Conservation (phyloP, 768 basidiomycete genomes). For the Tylopilus felleus region DNA sequence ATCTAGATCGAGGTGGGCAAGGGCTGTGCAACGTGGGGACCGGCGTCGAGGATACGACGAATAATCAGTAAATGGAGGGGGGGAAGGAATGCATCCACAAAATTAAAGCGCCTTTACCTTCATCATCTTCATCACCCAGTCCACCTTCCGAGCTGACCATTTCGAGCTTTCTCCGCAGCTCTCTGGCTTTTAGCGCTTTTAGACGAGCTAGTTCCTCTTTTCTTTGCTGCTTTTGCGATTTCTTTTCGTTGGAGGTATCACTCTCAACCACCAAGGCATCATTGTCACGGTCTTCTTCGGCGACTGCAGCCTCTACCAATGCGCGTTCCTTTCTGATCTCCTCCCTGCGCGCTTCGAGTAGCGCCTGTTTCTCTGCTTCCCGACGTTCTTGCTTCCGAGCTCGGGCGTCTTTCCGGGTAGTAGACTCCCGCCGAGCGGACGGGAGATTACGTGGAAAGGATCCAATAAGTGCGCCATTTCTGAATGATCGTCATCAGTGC, state of each 20-base stretch:
- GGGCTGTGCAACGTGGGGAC: slow-evolving; percentile 35
- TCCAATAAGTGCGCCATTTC: slow-evolving; percentile 61
- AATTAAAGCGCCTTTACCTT: slow-evolving; percentile 20
- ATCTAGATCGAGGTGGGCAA: slow-evolving; percentile 77
- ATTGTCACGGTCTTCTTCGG: slow-evolving; percentile 68
- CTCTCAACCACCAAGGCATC: slow-evolving; percentile 20
- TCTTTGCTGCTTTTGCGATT: slow-evolving; percentile 20
- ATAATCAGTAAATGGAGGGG: neutral
- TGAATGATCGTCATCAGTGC: slow-evolving; percentile 26
- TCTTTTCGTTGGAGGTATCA: slow-evolving; percentile 62
- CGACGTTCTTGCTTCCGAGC: slow-evolving; percentile 73
- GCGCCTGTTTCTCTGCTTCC: slow-evolving; percentile 55
- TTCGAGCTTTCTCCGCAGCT: slow-evolving; percentile 73
- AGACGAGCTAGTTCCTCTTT: slow-evolving; percentile 80
- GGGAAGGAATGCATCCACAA: neutral
- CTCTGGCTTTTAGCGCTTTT: slow-evolving; percentile 81
- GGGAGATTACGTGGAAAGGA: slow-evolving; percentile 74
- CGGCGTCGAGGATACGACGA: neutral
- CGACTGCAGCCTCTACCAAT: slow-evolving; percentile 61
- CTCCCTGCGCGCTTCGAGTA: slow-evolving; percentile 81
- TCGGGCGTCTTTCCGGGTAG: slow-evolving; percentile 81
- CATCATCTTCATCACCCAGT: slow-evolving; percentile 29
- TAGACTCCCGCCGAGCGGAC: slow-evolving; percentile 70
- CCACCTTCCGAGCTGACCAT: slow-evolving; percentile 71
- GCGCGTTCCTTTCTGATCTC: slow-evolving; percentile 71